Evolutionary conservation across 495 filamentous ascomycete genomes (phyloP).

Genomic region (Clohesyomyces aquaticus): DNA sequence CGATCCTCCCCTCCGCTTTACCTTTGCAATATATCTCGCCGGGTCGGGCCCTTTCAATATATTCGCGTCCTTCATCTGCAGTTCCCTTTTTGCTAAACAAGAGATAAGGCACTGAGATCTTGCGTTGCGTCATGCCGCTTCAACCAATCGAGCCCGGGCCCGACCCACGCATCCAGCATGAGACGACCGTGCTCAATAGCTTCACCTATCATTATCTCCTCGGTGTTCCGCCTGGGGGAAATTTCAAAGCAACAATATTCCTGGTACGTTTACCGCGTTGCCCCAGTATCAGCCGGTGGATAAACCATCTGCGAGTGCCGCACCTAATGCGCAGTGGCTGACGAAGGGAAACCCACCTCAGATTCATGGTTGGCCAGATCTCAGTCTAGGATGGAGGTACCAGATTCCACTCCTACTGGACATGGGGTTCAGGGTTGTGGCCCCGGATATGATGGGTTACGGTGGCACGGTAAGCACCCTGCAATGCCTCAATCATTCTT

Average conservation of each 20-base stretch:
- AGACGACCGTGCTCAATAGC: constrained; percentile 63
- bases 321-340: constrained; percentile 5
- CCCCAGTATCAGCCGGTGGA: constrained; percentile 25
- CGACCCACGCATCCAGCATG: constrained; percentile 66
- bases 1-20: background rate
- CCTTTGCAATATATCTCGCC: constrained; percentile 13
- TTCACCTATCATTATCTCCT: constrained; percentile 72
- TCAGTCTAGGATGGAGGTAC: constrained; percentile 75
- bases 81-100: constrained; percentile 40
- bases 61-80: constrained; percentile 36
- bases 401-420: constrained; percentile 78
- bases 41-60: constrained; percentile 36
- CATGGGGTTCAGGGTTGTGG: constrained; percentile 71
- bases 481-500: constrained; percentile 4
- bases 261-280: constrained; percentile 52
- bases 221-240: constrained; percentile 58
- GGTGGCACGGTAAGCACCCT: constrained; percentile 63
- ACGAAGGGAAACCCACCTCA: constrained; percentile 31
- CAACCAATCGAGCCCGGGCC: constrained; percentile 64
- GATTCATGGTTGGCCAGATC: constrained; percentile 71
- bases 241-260: constrained; percentile 65
- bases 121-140: constrained; percentile 50
- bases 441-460: constrained; percentile 80
- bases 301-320: background rate
- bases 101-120: constrained; percentile 24